Evolutionary conservation across 2,329 filamentous ascomycete species (phyloP).

Genomic region (Pyrenophora seminiperda): DNA sequence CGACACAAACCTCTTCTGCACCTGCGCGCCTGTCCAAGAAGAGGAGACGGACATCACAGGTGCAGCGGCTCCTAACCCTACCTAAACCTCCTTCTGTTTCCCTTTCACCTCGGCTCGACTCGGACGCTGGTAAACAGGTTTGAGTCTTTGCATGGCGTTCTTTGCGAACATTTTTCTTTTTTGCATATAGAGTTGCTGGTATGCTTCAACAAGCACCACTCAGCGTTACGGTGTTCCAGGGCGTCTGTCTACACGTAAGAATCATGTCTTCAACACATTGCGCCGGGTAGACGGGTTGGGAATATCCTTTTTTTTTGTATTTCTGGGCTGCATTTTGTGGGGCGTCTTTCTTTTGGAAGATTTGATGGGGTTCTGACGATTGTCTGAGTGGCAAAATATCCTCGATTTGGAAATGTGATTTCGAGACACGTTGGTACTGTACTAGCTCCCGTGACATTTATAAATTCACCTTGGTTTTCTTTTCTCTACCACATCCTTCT

Average conservation of each 20-base stretch:
- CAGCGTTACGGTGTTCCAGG: neutral
- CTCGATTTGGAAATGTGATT: no score
- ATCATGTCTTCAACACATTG: neutral
- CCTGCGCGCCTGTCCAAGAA: constrained; percentile 79
- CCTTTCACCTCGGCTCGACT: neutral
- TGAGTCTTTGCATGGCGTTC: no score
- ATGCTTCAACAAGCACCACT: neutral
- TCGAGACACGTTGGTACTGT: no score
- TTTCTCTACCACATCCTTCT: no score
- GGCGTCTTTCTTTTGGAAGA: neutral
- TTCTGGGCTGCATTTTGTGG: no score
- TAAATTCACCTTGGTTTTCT: no score
- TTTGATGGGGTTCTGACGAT: no score
- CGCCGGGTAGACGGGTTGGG: neutral
- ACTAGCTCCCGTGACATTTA: no score
- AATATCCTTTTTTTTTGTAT: no score
- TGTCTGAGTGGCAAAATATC: no score
- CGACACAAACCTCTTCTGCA: constrained; percentile 93
- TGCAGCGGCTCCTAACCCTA: constrained; percentile 40
- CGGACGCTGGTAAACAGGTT: no score
- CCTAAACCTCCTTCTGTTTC: constrained; percentile 15
- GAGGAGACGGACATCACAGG: constrained; percentile 40
- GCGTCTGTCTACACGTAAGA: neutral
- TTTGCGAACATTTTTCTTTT: neutral
- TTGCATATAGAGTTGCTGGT: neutral